Evolutionary conservation across 108 stramenopile species (phyloP).

Genomic region (Poteriospumella lacustris): DNA sequence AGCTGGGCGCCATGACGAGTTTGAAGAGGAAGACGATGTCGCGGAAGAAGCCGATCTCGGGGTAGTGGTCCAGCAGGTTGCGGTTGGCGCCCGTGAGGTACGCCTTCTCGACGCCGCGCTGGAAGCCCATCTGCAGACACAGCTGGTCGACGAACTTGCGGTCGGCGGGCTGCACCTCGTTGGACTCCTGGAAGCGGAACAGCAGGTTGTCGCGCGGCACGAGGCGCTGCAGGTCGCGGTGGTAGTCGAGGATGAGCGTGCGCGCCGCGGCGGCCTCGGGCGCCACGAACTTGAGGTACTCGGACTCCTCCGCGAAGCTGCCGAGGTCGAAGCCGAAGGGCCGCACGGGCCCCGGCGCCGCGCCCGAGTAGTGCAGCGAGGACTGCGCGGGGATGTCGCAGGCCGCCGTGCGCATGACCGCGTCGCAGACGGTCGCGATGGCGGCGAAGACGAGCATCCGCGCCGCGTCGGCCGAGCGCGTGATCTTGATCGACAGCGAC

Average conservation of each 20-base stretch:
- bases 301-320: conserved; percentile 81
- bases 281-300: conserved; percentile 84
- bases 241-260: conserved; percentile 88
- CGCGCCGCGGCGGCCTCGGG: conserved; percentile 73
- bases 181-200: conserved; percentile 47
- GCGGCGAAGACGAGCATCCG: conserved; percentile 89
- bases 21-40: conserved; percentile 98
- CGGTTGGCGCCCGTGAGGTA: conserved; percentile 48
- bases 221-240: conserved; percentile 41
- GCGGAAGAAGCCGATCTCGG: conserved; percentile 92
- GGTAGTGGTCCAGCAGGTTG: conserved; percentile 79
- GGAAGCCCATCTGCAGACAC: conserved; percentile 52
- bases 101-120: conserved; percentile 31
- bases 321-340: conserved; percentile 92
- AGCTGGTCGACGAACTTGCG: conserved; percentile 38
- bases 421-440: conserved; percentile 88
- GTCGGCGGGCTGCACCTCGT: conserved; percentile 43
- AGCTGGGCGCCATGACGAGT: conserved; percentile 56
- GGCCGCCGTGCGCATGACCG: conserved; percentile 81
- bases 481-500: conserved; percentile 83
- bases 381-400: conserved; percentile 87
- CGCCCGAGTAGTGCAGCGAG: conserved; percentile 88
- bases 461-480: conserved; percentile 89
- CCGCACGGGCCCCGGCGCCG: conserved; percentile 80
- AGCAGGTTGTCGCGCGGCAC: conserved; percentile 40